Base-by-base conservation (phyloP, 345 rosid genomes). In the Moricandia moricandioides region DNA sequence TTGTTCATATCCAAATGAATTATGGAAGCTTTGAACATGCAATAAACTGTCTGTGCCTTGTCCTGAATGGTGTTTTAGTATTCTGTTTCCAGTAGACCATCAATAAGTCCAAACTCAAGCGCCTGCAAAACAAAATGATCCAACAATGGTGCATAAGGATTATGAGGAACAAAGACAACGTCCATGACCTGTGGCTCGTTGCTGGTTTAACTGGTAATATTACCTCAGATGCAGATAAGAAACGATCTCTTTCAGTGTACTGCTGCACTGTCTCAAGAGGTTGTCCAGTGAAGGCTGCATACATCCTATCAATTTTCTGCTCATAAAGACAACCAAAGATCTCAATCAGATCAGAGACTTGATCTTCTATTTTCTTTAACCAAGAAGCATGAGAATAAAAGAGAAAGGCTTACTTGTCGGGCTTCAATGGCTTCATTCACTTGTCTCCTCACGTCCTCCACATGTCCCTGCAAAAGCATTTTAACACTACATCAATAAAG, bases 291-390 rank as follows among this genome's bases (percentile, higher is more conserved):
- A 94, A 94, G 68, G 94, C 86, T 62, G 89, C 79, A 67, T 82
- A 88, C 97, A 91, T 94, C 75, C 39, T 77, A 81, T 94, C 98
- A 57, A 88, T 83, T 94, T 91, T 94, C 98, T 94, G 88, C 74
- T 82, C 8, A 27, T 26, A 71, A 71, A n/a, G n/a, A 63, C 7
- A 72, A 18, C 63, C 56, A 49, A 58, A 64, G 29, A 71, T 39
- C 30, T 63, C 37, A 51, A 69, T 9, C 35, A 67, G 52, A 43
- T 73, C 12, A 66, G 6, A 33, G 63, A 26, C 33, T 26, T 4
- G 17, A 18, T 1, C 34, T 40, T 51, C 30, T 16, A 52, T 40
- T 61, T 51, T 55, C 61, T 31, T 62, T 30, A 37, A 65, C 39
- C n/a, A 74, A 54, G 75, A 69, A 59, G 6, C 26, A 54, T 33